These are phyloP conservation scores for Citrus inodora DNA, from an alignment of 345 rosid species.

Conservation along the genomic window DNA sequence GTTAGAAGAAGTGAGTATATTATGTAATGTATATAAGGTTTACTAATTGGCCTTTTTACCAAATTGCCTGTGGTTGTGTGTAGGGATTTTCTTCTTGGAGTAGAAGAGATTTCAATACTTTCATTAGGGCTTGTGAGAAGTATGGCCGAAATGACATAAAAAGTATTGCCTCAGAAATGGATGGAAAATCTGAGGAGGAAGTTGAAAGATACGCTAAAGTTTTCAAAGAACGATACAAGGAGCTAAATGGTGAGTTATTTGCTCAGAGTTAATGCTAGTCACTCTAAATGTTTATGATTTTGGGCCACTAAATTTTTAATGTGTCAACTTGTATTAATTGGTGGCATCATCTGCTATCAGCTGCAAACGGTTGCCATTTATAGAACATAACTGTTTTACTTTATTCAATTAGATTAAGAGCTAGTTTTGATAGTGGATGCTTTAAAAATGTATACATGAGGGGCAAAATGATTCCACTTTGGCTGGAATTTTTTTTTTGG, in stretches of 20 bases:
- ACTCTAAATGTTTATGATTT: neutral
- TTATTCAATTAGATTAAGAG: neutral
- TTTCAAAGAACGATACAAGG: conserved; percentile 89
- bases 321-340: neutral
- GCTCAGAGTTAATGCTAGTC: neutral
- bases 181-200: conserved; percentile 90
- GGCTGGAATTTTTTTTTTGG: neutral
- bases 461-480: neutral
- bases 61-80: conserved; percentile 6
- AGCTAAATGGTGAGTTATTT: conserved; percentile 59
- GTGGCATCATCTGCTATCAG: neutral
- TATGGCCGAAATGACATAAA: conserved; percentile 84
- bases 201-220: conserved; percentile 86
- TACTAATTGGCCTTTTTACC: conserved; percentile 15
- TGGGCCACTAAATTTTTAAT: neutral
- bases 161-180: conserved; percentile 90
- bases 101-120: conserved; percentile 85
- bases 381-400: neutral
- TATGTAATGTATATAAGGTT: conserved; percentile 9
- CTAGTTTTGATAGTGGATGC: neutral
- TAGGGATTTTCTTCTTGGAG: conserved; percentile 99
- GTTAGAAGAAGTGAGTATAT: conserved; percentile 70
- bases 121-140: conserved; percentile 93
- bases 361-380: neutral
- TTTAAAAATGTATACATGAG: neutral